Conservation (phyloP, 2,329 filamentous ascomycete genomes). For the Metarhizium humberi region DNA sequence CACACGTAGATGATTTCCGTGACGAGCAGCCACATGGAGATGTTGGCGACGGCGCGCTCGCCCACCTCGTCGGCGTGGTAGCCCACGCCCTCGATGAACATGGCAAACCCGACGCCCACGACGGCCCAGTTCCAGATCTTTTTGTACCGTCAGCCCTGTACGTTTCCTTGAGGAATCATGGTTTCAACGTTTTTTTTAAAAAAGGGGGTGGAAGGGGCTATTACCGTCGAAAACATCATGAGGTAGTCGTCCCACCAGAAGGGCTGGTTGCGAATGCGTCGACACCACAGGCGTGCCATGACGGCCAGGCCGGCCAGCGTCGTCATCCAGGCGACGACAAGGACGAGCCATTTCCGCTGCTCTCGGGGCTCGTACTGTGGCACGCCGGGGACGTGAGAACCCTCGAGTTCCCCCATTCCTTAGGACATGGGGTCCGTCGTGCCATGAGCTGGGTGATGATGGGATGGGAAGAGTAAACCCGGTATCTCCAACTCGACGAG, state of each 20-base stretch:
- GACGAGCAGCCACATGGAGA: conserved; percentile 34
- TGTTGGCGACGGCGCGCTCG: conserved; percentile 24
- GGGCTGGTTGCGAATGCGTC: conserved; percentile 27
- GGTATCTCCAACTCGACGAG: too few species aligned
- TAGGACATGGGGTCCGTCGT: neutral
- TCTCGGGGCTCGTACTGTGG: conserved; percentile 16
- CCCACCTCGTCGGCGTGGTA: conserved; percentile 30
- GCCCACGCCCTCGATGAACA: conserved; percentile 36
- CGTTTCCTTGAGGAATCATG: neutral
- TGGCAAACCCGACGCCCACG: conserved; percentile 35
- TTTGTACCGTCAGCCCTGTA: neutral
- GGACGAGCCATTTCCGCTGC: conserved; percentile 30
- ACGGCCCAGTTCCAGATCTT: conserved; percentile 32
- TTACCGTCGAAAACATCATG: conserved; percentile 36
- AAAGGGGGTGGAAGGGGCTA: too few species aligned
- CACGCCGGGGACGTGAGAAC: conserved; percentile 5
- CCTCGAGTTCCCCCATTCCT: neutral
- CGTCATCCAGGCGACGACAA: conserved; percentile 28
- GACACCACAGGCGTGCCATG: conserved; percentile 27
- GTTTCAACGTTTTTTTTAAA: too few species aligned
- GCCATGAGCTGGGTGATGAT: too few species aligned
- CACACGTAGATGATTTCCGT: conserved; percentile 36
- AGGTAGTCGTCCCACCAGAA: conserved; percentile 41
- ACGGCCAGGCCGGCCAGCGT: conserved; percentile 27
- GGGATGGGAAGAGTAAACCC: too few species aligned